Conservation (phyloP, 139 green algal species). For the Limnomonas spitsbergensis region DNA sequence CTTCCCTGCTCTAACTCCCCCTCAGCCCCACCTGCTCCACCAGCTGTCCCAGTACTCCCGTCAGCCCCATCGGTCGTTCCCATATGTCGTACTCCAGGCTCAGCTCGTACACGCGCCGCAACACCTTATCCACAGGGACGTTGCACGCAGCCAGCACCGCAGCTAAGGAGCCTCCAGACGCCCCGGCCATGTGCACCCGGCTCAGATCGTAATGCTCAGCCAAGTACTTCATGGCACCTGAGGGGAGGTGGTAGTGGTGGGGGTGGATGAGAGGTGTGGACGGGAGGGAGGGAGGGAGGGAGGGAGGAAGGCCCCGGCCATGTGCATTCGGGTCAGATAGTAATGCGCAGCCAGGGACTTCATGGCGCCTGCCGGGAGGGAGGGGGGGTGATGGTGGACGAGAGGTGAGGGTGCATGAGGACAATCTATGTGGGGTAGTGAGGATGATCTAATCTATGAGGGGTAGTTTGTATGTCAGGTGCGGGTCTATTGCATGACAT, state of each 20-base stretch:
- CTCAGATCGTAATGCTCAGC: slow-evolving; percentile 47
- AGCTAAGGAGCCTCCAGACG: slow-evolving; percentile 46
- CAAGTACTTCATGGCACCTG: slow-evolving; percentile 59
- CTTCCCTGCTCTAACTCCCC: too few relatives aligned
- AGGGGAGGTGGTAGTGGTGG: too few relatives aligned
- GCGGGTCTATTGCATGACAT: too few relatives aligned
- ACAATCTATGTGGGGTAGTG: too few relatives aligned
- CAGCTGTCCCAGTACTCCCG: slow-evolving; percentile 42
- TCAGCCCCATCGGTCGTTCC: slow-evolving; percentile 42
- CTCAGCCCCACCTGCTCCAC: slow-evolving; percentile 46
- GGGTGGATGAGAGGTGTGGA: too few relatives aligned
- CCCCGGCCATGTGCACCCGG: slow-evolving; percentile 50
- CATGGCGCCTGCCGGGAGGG: slow-evolving; percentile 45
- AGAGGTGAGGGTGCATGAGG: too few relatives aligned
- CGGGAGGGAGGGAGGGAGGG: too few relatives aligned
- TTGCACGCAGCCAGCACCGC: slow-evolving; percentile 45
- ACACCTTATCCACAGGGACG: slow-evolving; percentile 32
- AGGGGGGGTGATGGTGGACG: too few relatives aligned
- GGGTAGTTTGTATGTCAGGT: too few relatives aligned
- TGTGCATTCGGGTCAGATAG: slow-evolving; percentile 45
- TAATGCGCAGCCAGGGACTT: slow-evolving; percentile 54
- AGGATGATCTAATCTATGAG: too few relatives aligned
- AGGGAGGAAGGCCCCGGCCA: slow-evolving; percentile 55
- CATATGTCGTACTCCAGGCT: slow-evolving; percentile 48
- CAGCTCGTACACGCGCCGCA: slow-evolving; percentile 46